Percentiles rank a stretch among this genome's conserved stretches.
Evolutionary conservation across 257 asterid species (phyloP).

Genomic region (Scutellaria baicalensis): DNA sequence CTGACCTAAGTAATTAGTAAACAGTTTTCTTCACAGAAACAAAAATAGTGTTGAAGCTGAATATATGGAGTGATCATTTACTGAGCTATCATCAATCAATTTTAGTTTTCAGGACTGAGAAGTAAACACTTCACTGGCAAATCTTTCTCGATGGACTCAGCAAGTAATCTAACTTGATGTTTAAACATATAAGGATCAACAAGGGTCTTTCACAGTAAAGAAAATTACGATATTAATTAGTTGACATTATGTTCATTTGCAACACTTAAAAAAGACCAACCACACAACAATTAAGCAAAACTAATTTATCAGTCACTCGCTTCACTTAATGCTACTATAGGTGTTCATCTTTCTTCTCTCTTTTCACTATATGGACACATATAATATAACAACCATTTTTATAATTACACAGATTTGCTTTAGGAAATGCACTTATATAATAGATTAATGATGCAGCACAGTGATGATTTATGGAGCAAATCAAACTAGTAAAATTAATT

Average conservation of each 20-base stretch:
- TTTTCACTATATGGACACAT: not conserved
- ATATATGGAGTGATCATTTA: not conserved
- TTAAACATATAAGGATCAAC: not conserved
- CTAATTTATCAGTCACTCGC: not conserved
- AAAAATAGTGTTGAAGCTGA: not conserved
- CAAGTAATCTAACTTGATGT: not conserved
- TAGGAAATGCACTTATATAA: not conserved
- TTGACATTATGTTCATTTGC: not conserved
- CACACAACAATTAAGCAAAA: not conserved
- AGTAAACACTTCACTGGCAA: not conserved
- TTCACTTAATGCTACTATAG: not conserved
- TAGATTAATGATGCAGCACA: not conserved
- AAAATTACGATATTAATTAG: not conserved
- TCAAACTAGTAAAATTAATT: not conserved
- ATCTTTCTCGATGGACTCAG: not conserved
- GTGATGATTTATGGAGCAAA: not conserved
- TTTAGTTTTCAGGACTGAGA: not conserved
- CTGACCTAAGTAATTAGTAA: not conserved
- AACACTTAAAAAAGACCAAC: not conserved
- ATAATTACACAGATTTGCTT: not conserved
- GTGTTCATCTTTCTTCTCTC: not conserved
- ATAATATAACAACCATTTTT: not conserved
- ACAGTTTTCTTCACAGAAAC: not conserved
- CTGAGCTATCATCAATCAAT: not conserved
- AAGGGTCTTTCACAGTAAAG: no score